A percentile compares a stretch with the other conserved stretches of the same genome.
Conservation (phyloP, 2,329 filamentous ascomycete genomes). For the Endocalyx cinctus region DNA sequence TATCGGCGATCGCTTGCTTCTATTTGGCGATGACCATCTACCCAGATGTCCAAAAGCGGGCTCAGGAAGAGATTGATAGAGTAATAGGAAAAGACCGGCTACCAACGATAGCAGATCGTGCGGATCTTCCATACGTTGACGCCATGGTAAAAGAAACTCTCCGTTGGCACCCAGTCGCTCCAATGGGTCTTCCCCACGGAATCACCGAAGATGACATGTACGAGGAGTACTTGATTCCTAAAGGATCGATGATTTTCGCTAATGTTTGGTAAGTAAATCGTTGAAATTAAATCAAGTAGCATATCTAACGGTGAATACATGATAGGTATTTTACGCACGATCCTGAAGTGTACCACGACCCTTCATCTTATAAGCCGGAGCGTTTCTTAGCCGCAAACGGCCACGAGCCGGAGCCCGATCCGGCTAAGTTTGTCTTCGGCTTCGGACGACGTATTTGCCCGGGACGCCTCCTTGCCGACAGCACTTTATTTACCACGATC, state of each 20-base stretch:
- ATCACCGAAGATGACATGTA: constrained; percentile 12
- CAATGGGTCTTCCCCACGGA: background rate
- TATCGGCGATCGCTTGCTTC: too few species aligned
- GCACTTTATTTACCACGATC: constrained; percentile 24
- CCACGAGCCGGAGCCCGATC: constrained; percentile 24
- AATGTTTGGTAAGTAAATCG: too few species aligned
- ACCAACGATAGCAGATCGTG: background rate
- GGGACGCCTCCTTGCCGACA: constrained; percentile 25
- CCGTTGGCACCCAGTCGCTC: background rate
- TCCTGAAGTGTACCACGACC: constrained; percentile 54
- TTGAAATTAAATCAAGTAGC: too few species aligned
- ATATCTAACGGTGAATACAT: too few species aligned
- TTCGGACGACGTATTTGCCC: constrained; percentile 30
- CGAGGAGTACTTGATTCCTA: constrained; percentile 12
- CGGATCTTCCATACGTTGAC: background rate
- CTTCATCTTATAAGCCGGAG: constrained; percentile 26
- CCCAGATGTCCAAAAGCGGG: background rate
- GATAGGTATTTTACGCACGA: constrained; percentile 43
- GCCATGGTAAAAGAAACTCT: background rate
- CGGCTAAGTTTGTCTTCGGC: constrained; percentile 21
- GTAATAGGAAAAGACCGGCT: constrained; percentile 16
- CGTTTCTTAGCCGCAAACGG: constrained; percentile 27
- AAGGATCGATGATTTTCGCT: constrained; percentile 7
- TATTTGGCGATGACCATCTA: background rate
- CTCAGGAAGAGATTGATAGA: background rate